Conservation (phyloP, 208 protist genomes). For the Leishmania martiniquensis region DNA sequence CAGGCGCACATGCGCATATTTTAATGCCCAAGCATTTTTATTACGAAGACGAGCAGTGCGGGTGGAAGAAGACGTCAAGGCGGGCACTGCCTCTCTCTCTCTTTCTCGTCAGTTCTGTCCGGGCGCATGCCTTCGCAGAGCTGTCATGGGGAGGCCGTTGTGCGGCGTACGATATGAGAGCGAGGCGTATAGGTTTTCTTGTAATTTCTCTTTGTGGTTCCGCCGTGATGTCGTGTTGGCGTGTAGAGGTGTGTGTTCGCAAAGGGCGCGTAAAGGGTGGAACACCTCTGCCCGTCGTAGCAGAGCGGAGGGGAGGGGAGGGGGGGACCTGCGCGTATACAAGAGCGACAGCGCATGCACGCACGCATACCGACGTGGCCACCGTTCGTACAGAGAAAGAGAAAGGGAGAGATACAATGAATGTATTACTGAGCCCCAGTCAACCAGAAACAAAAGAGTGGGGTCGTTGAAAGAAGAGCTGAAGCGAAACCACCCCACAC, state of each 20-base stretch:
- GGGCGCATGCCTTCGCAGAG: too few species aligned
- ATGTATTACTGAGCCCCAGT: too few species aligned
- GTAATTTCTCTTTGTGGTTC: neutral
- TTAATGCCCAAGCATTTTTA: too few species aligned
- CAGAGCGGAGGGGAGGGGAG: neutral
- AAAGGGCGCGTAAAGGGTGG: neutral
- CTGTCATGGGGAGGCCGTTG: neutral
- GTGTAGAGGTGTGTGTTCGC: neutral
- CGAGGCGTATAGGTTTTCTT: neutral
- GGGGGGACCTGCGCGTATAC: neutral
- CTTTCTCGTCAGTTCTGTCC: neutral
- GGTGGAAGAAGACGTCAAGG: neutral
- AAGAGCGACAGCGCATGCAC: neutral
- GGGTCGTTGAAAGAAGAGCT: too few species aligned
- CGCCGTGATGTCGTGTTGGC: neutral
- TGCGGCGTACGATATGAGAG: neutral
- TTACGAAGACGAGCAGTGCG: too few species aligned
- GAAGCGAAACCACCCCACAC: too few species aligned
- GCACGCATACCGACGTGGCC: neutral
- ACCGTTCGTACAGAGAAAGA: neutral
- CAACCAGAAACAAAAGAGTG: too few species aligned
- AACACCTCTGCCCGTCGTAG: neutral
- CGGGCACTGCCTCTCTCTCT: too few species aligned
- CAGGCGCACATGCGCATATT: too few species aligned
- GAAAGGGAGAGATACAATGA: slow-evolving; percentile 8